A percentile compares a stretch with the other conserved stretches of the same genome.
These are phyloP conservation scores for Russula olivacea DNA, from an alignment of 768 basidiomycete genomes.

Conservation along the genomic window DNA sequence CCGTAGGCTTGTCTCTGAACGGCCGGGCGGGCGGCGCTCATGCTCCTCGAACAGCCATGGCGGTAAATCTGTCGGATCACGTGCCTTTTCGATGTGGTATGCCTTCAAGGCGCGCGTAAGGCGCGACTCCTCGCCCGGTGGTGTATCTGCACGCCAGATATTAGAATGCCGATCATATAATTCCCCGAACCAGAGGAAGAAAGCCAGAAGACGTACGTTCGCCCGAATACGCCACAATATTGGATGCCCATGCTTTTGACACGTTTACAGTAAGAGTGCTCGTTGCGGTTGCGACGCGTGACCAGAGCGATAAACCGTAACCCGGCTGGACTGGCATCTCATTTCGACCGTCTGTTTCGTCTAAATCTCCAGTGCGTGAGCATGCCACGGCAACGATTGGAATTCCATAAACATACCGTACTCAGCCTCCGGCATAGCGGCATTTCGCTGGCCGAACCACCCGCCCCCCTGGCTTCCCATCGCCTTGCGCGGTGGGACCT, in stretches of 20 bases:
- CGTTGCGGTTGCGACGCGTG: constrained; percentile 48
- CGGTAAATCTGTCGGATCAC: constrained; percentile 51
- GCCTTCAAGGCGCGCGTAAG: constrained; percentile 61
- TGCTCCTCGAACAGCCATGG: constrained; percentile 58
- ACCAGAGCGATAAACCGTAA: constrained; percentile 49
- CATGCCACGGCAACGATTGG: constrained; percentile 2
- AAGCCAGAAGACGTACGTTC: constrained; percentile 14
- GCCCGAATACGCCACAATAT: constrained; percentile 17
- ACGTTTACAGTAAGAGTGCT: constrained; percentile 51
- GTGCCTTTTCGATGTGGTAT: constrained; percentile 58
- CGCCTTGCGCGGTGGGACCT: constrained; percentile 22
- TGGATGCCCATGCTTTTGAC: constrained; percentile 47
- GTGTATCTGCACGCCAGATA: constrained; percentile 36
- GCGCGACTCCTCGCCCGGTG: constrained; percentile 52
- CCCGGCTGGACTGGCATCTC: constrained; percentile 25
- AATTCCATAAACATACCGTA: not conserved
- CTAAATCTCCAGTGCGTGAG: constrained; percentile 10
- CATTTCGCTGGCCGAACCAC: constrained; percentile 6
- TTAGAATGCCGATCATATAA: not conserved
- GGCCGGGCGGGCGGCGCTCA: constrained; percentile 39
- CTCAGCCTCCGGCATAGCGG: not conserved
- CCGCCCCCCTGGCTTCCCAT: not conserved
- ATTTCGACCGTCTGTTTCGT: constrained; percentile 4
- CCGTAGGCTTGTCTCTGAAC: constrained; percentile 23
- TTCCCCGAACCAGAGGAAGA: not conserved